These are phyloP conservation scores for Euptelea pleiosperma DNA, from an alignment of 164 flowering plant genomes.

Conservation along the genomic window DNA sequence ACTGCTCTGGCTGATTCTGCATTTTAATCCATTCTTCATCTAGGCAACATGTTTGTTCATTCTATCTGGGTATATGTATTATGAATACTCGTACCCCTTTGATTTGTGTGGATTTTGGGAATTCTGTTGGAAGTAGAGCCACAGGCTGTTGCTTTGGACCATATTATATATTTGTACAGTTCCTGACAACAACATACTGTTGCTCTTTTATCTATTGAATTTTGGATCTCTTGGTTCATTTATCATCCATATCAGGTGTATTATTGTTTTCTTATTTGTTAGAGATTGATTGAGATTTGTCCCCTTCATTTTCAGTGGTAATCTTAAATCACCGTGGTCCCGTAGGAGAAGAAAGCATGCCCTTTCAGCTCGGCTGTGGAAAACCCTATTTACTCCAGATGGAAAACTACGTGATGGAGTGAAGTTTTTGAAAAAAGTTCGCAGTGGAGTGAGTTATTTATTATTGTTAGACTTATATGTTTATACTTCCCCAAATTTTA, in stretches of 20 bases:
- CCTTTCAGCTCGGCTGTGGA: slow-evolving; percentile 78
- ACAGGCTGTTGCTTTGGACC: neutral
- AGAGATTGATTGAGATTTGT: neutral
- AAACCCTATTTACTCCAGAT: slow-evolving; percentile 60
- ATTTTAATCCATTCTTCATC: too few relatives aligned
- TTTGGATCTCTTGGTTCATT: neutral
- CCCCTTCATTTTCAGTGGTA: slow-evolving; percentile 42
- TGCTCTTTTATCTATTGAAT: neutral
- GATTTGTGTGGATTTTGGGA: neutral
- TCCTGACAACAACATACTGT: neutral
- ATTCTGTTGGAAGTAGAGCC: neutral
- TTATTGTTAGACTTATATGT: neutral
- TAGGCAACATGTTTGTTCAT: too few relatives aligned
- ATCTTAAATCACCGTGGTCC: slow-evolving; percentile 96
- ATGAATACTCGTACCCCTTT: too few relatives aligned
- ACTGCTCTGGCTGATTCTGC: too few relatives aligned
- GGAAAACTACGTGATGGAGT: slow-evolving; percentile 79
- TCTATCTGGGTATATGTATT: too few relatives aligned
- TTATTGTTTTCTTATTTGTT: neutral
- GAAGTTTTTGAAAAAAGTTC: slow-evolving; percentile 83
- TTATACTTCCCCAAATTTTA: neutral
- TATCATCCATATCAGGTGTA: neutral
- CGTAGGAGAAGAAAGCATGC: slow-evolving; percentile 79
- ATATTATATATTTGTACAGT: neutral
- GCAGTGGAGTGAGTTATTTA: slow-evolving; percentile 73